A percentile compares a stretch with the other conserved stretches of the same genome.
Evolutionary conservation across 2,329 filamentous ascomycete genomes (phyloP).

Genomic region (Thielaviopsis musarum): DNA sequence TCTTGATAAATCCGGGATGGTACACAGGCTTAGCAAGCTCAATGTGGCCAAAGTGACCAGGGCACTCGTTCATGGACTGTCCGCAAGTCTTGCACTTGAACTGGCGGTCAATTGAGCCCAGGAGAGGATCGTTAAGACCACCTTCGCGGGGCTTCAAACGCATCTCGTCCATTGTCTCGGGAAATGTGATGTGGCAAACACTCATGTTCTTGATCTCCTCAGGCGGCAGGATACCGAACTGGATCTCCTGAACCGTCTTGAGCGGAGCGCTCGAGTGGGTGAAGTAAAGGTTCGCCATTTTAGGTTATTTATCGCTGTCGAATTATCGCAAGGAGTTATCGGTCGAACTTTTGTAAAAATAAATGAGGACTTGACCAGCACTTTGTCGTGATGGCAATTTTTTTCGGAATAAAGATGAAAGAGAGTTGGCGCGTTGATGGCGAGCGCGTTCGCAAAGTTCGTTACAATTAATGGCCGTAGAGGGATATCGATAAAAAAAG

Average conservation of each 20-base stretch:
- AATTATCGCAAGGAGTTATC: neutral
- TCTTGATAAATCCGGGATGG: slow-evolving; percentile 90
- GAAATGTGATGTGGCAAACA: slow-evolving; percentile 87
- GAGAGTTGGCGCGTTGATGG: neutral
- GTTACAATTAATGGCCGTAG: neutral
- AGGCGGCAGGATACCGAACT: slow-evolving; percentile 92
- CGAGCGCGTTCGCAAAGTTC: neutral
- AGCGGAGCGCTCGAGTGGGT: slow-evolving; percentile 85
- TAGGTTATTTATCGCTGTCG: slow-evolving; percentile 19
- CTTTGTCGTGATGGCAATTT: neutral
- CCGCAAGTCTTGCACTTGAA: slow-evolving; percentile 94
- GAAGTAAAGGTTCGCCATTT: slow-evolving; percentile 89
- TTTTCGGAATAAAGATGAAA: neutral
- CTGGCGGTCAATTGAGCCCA: slow-evolving; percentile 90
- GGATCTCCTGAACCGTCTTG: slow-evolving; percentile 96
- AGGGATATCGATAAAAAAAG: neutral
- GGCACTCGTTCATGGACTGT: slow-evolving; percentile 89
- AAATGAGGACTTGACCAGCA: neutral
- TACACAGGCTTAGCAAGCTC: slow-evolving; percentile 93
- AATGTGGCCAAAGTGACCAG: slow-evolving; percentile 96
- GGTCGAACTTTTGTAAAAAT: neutral
- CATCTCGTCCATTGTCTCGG: slow-evolving; percentile 98
- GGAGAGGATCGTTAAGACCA: slow-evolving; percentile 86
- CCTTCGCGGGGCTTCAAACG: slow-evolving; percentile 78
- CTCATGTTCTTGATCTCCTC: slow-evolving; percentile 99